Conservation (phyloP, 2,329 filamentous ascomycete species). For the Aspergillus sp. region DNA sequence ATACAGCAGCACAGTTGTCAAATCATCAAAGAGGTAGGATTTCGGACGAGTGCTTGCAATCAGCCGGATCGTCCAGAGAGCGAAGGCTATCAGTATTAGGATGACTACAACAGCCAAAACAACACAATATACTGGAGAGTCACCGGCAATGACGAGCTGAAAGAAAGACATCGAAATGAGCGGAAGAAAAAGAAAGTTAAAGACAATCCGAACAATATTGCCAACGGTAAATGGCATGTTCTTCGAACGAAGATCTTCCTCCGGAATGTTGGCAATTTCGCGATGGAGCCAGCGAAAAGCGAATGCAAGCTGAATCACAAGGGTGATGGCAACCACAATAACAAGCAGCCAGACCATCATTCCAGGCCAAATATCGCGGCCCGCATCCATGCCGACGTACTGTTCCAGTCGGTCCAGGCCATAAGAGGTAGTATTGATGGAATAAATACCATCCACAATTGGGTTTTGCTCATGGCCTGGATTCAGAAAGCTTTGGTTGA, state of each 20-base stretch:
- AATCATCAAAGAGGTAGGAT: conserved; percentile 85
- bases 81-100: conserved; percentile 66
- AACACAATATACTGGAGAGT: conserved; percentile 66
- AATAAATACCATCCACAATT: conserved; percentile 81
- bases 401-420: conserved; percentile 77
- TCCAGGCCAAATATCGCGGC: conserved; percentile 83
- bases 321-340: conserved; percentile 63
- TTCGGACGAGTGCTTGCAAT: conserved; percentile 78
- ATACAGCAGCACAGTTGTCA: conserved; percentile 83
- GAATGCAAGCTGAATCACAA: conserved; percentile 74
- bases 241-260: conserved; percentile 85
- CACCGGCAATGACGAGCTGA: conserved; percentile 72
- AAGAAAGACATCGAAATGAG: conserved; percentile 84
- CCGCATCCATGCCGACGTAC: conserved; percentile 71
- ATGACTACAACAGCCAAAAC: conserved; percentile 72
- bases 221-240: conserved; percentile 83
- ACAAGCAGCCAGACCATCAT: conserved; percentile 88
- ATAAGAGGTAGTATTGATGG: conserved; percentile 64
- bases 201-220: conserved; percentile 76
- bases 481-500: conserved; percentile 84
- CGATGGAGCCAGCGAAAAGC: conserved; percentile 71
- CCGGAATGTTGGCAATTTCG: conserved; percentile 63
- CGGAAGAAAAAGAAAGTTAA: conserved; percentile 88
- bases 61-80: conserved; percentile 72
- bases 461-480: conserved; percentile 61